Conservation (phyloP, 2,329 filamentous ascomycete genomes). For the Xenosphaeropsis pyriputrescens region DNA sequence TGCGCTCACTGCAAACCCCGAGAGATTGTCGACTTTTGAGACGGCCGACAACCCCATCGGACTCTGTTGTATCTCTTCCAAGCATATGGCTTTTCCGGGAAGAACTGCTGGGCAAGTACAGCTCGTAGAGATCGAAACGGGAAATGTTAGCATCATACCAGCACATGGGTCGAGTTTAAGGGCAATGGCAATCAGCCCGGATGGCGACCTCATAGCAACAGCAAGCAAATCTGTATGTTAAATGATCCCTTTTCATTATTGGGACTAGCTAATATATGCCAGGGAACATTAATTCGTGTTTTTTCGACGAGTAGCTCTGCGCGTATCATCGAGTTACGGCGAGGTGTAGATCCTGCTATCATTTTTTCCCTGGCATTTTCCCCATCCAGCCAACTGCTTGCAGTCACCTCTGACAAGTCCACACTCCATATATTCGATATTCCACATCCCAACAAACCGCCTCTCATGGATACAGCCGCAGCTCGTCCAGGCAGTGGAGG, state of each 20-base stretch:
- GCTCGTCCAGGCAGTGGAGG: no score
- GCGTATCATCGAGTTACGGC: conserved; percentile 68
- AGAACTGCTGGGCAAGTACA: conserved; percentile 79
- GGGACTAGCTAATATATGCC: neutral
- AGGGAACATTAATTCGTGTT: conserved; percentile 79
- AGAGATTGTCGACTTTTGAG: conserved; percentile 62
- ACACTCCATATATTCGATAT: conserved; percentile 92
- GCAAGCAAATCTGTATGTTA: conserved; percentile 61
- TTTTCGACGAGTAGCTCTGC: conserved; percentile 72
- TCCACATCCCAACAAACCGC: conserved; percentile 34
- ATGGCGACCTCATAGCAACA: conserved; percentile 73
- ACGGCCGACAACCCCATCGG: conserved; percentile 77
- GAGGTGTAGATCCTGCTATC: conserved; percentile 76
- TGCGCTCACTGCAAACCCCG: conserved; percentile 57
- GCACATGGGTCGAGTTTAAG: conserved; percentile 71
- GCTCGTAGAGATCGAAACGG: conserved; percentile 61
- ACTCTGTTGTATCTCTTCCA: conserved; percentile 61
- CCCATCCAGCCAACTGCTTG: conserved; percentile 63
- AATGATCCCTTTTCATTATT: neutral
- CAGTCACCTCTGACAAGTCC: conserved; percentile 91
- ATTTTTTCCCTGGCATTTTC: conserved; percentile 85
- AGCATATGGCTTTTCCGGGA: conserved; percentile 73
- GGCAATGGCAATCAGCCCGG: conserved; percentile 64
- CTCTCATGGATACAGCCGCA: conserved; percentile 15
- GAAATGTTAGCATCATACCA: conserved; percentile 84